A percentile compares a stretch with the other conserved stretches of the same genome.
Evolutionary conservation across 192 early-diverging fungal species (phyloP).

Genomic region (Dimargaris xerosporica): DNA sequence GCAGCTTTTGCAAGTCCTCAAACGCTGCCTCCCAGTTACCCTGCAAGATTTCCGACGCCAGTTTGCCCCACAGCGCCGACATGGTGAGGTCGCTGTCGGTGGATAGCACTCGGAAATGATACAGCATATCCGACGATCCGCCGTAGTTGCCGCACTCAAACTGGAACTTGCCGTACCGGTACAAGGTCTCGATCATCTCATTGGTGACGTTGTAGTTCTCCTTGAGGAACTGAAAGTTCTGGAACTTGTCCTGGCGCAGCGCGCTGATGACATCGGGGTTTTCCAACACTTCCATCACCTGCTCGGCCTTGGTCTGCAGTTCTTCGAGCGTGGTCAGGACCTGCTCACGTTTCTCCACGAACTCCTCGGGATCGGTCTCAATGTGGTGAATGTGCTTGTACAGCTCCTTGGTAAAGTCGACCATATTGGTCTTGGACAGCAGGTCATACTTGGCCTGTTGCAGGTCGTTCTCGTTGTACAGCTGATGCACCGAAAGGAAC

Average conservation of each 20-base stretch:
- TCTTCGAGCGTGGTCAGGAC: slow-evolving; percentile 60
- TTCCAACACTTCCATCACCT: slow-evolving; percentile 78
- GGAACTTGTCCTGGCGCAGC: slow-evolving; percentile 86
- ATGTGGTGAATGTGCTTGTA: slow-evolving; percentile 66
- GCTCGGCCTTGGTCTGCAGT: slow-evolving; percentile 56
- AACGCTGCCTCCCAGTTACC: slow-evolving; percentile 88
- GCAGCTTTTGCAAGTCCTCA: slow-evolving; percentile 76
- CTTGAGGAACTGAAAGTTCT: slow-evolving; percentile 75
- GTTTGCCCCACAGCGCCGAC: slow-evolving; percentile 91
- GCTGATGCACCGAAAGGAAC: slow-evolving; percentile 69
- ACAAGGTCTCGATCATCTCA: slow-evolving; percentile 76
- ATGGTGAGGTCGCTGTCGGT: slow-evolving; percentile 72
- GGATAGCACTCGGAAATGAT: slow-evolving; percentile 89
- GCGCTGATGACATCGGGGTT: slow-evolving; percentile 78
- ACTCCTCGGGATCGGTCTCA: slow-evolving; percentile 58
- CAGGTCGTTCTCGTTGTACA: slow-evolving; percentile 63
- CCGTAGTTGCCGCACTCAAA: slow-evolving; percentile 87
- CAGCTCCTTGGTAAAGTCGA: slow-evolving; percentile 76
- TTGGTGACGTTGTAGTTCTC: slow-evolving; percentile 82
- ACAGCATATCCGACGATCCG: slow-evolving; percentile 82
- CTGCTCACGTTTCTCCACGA: slow-evolving; percentile 56
- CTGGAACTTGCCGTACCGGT: slow-evolving; percentile 80
- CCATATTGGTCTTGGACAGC: slow-evolving; percentile 80
- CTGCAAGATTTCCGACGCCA: slow-evolving; percentile 85
- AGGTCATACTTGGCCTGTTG: slow-evolving; percentile 81